Base-by-base conservation (phyloP, 495 filamentous ascomycete genomes). In the Recurvomyces mirabilis region DNA sequence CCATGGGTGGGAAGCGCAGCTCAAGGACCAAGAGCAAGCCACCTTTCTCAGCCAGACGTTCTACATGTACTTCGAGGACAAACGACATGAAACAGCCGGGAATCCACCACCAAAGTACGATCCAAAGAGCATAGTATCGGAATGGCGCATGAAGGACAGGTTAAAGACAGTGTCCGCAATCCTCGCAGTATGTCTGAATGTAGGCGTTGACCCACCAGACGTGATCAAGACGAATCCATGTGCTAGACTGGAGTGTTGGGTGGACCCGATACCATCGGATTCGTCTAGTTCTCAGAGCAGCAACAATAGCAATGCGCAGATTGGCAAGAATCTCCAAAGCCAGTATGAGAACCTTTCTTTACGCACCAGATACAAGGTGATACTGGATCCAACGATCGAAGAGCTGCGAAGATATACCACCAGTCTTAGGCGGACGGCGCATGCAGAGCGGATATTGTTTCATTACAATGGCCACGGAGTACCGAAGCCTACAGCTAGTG, bases 401-500 rank as follows among this genome's bases (percentile, higher is more conserved):
- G 93, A 96, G 59, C 93, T 88, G 1, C 89, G 91, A 64, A 89
- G 88, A 54, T 96, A 94, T 63, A 91, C 87, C 60, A 78, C 83
- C 32, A 89, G 84, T 0, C 68, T 95, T 13, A 75, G 91, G 9
- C 72, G 86, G 19, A 94, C 88, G 58, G 89, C 93, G 22, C 93
- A 94, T 61, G 87, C 95, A 39, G 91, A 99, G 63, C 71, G 91
- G 23, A 83, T 96, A 4, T 70, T 99, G 4, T 87, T 96, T 54
- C 91, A 99, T 60, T 99, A 96, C 68, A 99, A 99, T 53, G 91
- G 91, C 20, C 91, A 99, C 60, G 91, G 91, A 18, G 91, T 99
- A n/a, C 91, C 91, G 4, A 82, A 94, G 53, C 91, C 91, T 22
- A 99, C 91, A 3, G 76, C 82, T 3, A 95, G 89, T 3, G 91